Conservation (phyloP, 352 stramenopile species). For the Detonula confervacea region DNA sequence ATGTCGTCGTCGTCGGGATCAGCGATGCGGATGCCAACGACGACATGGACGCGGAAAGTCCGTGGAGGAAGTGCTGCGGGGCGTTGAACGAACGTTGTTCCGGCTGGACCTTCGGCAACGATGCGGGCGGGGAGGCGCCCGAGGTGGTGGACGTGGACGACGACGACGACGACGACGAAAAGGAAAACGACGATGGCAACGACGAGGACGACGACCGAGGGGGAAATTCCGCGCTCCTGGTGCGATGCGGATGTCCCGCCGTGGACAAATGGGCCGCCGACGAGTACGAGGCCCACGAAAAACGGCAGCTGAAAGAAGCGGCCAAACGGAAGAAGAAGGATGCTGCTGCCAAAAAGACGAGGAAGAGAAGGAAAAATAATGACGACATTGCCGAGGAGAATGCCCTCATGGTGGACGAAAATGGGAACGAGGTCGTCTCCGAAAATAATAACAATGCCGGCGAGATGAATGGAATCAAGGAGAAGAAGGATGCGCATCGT, state of each 20-base stretch:
- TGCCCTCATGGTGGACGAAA: conserved; percentile 13
- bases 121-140: neutral
- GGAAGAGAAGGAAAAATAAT: conserved; percentile 27
- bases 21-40: neutral
- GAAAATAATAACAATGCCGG: neutral
- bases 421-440: conserved; percentile 6
- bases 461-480: neutral
- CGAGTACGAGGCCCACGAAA: conserved; percentile 29
- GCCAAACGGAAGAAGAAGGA: too few relatives aligned
- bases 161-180: conserved; percentile 10
- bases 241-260: conserved; percentile 44
- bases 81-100: conserved; percentile 4
- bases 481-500: too few relatives aligned
- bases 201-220: conserved; percentile 9
- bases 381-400: neutral
- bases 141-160: conserved; percentile 29
- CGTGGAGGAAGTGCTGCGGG: conserved; percentile 31
- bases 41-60: conserved; percentile 35
- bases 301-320: too few relatives aligned
- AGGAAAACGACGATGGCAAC: neutral
- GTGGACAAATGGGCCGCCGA: conserved; percentile 45
- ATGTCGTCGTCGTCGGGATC: neutral
- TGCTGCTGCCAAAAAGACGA: conserved; percentile 16
- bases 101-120: conserved; percentile 12
- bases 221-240: neutral